Conservation (phyloP, 1,139 yeast genomes). For the Kazachstania sp. region DNA sequence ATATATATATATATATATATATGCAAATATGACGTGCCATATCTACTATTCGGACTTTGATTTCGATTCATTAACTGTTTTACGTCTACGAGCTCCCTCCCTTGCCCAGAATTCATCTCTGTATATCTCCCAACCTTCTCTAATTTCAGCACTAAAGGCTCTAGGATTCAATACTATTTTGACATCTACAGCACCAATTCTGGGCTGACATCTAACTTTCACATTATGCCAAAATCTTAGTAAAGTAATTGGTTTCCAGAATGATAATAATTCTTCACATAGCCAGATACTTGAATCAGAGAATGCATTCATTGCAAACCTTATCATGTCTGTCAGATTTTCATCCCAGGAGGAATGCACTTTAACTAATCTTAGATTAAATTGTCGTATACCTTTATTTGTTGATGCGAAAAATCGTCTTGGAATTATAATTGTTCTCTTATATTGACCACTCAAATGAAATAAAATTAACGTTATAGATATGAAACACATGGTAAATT, state of each 20-base stretch:
- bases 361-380: constrained; percentile 70
- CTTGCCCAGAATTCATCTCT: constrained; percentile 89
- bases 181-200: constrained; percentile 43
- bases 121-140: constrained; percentile 94
- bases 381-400: constrained; percentile 77
- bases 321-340: constrained; percentile 38
- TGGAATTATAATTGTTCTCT: constrained; percentile 74
- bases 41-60: background rate
- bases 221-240: constrained; percentile 31
- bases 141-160: constrained; percentile 67
- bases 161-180: constrained; percentile 75
- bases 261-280: constrained; percentile 12
- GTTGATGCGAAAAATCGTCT: constrained; percentile 69
- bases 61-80: constrained; percentile 15
- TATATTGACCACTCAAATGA: constrained; percentile 83
- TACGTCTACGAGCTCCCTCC: constrained; percentile 65
- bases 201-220: constrained; percentile 34
- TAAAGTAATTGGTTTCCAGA: constrained; percentile 12
- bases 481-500: constrained; percentile 59
- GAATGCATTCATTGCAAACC: constrained; percentile 26
- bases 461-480: constrained; percentile 65
- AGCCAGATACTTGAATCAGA: constrained; percentile 21
- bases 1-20: background rate
- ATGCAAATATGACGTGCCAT: background rate
- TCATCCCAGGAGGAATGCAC: constrained; percentile 55